Percentiles rank a stretch among this genome's conserved stretches.
Conservation (phyloP, 2,329 filamentous ascomycete genomes). For the Beauveria medogensis region DNA sequence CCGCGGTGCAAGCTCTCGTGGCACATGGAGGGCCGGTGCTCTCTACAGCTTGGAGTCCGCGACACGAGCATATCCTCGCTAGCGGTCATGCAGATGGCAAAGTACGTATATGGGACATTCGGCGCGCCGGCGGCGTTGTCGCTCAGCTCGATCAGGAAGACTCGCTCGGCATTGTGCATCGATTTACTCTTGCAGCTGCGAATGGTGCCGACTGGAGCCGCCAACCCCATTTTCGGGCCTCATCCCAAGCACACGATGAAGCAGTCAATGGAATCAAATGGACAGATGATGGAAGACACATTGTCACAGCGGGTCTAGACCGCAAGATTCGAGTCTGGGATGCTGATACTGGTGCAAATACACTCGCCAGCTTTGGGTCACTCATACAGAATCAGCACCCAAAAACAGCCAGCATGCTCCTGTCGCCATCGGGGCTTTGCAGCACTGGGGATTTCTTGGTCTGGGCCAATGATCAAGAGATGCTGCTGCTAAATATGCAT, state of each 20-base stretch:
- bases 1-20: conserved; percentile 60
- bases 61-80: conserved; percentile 68
- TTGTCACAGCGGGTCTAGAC: conserved; percentile 79
- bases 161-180: conserved; percentile 55
- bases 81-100: conserved; percentile 81
- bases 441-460: conserved; percentile 59
- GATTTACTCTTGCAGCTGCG: conserved; percentile 25
- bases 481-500: conserved; percentile 71
- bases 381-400: conserved; percentile 66
- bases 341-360: conserved; percentile 71
- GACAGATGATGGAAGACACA: conserved; percentile 69
- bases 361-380: conserved; percentile 79
- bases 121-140: conserved; percentile 67
- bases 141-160: conserved; percentile 80
- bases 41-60: conserved; percentile 73
- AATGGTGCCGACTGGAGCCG: conserved; percentile 23
- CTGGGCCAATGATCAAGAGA: conserved; percentile 74
- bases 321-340: conserved; percentile 83
- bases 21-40: conserved; percentile 62
- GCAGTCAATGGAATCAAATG: conserved; percentile 79
- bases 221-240: conserved; percentile 34
- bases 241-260: conserved; percentile 64
- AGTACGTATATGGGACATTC: conserved; percentile 79
- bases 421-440: conserved; percentile 53
- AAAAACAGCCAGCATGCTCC: conserved; percentile 52